A percentile compares a stretch with the other conserved stretches of the same genome.
Evolutionary conservation across 2,329 filamentous ascomycete species (phyloP).

Genomic region (Pseudogymnoascus pannorum): DNA sequence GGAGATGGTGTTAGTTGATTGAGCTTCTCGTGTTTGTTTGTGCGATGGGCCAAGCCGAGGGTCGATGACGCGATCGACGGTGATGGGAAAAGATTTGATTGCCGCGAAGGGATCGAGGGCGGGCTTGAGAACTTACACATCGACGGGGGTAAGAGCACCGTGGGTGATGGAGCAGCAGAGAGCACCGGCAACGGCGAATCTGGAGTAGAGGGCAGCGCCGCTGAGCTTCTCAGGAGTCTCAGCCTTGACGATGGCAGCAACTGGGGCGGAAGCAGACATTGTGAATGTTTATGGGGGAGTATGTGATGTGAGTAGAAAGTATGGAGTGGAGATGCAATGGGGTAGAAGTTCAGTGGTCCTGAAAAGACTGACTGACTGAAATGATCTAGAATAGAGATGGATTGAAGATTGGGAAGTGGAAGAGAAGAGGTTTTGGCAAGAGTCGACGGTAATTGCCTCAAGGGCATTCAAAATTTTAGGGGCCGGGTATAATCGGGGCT

Average conservation of each 20-base stretch:
- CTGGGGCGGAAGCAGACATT: background rate
- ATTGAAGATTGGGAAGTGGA: background rate
- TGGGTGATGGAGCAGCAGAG: slow-evolving; percentile 98
- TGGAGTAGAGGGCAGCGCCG: slow-evolving; percentile 74
- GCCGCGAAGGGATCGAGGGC: background rate
- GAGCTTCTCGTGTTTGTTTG: slow-evolving; percentile 12
- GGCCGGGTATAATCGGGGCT: slow-evolving; percentile 6
- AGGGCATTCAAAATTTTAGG: slow-evolving; percentile 7
- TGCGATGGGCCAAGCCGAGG: background rate
- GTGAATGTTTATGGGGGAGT: background rate
- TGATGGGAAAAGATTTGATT: background rate
- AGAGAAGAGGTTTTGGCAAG: slow-evolving; percentile 10
- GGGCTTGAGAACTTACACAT: slow-evolving; percentile 72
- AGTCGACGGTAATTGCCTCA: slow-evolving; percentile 8
- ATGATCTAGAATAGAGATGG: background rate
- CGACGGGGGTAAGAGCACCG: slow-evolving; percentile 92
- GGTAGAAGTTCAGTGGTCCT: background rate
- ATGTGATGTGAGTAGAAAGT: background rate
- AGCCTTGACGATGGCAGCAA: slow-evolving; percentile 13
- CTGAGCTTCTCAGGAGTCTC: slow-evolving; percentile 41
- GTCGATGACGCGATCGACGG: background rate
- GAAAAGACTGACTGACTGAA: slow-evolving; percentile 4
- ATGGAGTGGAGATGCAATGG: background rate
- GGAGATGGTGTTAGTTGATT: slow-evolving; percentile 20
- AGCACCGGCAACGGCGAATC: slow-evolving; percentile 95